Percentiles rank a stretch among this genome's conserved stretches.
Conservation (phyloP, 73 alveolate genomes). For the Halteria grandinella region DNA sequence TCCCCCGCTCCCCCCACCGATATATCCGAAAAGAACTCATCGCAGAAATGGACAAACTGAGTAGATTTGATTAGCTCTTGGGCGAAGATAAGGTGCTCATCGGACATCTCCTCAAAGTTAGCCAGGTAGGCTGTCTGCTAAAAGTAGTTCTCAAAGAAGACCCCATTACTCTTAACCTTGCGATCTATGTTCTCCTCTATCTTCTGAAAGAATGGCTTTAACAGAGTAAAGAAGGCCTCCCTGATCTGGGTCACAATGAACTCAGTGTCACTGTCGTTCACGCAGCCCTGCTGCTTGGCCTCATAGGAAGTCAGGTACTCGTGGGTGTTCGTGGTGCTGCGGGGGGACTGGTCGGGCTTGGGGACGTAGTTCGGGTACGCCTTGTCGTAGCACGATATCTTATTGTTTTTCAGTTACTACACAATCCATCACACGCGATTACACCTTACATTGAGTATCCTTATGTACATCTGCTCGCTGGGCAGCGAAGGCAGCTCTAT, state of each 20-base stretch:
- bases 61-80: constrained; percentile 19
- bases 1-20: too few species aligned
- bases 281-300: not conserved
- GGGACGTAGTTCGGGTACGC: too few species aligned
- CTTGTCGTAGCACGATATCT: too few species aligned
- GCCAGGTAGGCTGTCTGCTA: not conserved
- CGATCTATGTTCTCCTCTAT: not conserved
- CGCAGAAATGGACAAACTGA: constrained; percentile 30
- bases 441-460: constrained; percentile 42
- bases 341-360: too few species aligned
- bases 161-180: not conserved
- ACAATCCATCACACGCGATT: too few species aligned
- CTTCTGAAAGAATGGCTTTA: constrained; percentile 24
- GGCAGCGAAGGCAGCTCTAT: constrained; percentile 45
- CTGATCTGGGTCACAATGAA: constrained; percentile 28
- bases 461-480: constrained; percentile 26
- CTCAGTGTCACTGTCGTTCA: too few species aligned
- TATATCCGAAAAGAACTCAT: constrained; percentile 35
- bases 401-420: too few species aligned
- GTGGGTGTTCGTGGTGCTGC: too few species aligned
- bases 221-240: constrained; percentile 43
- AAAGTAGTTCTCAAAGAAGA: constrained; percentile 8
- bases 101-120: not conserved
- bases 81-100: constrained; percentile 10
- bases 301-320: too few species aligned